These are phyloP conservation scores for Nicotiana tomentosiformis DNA, from an alignment of 257 asterid species.

Conservation along the genomic window DNA sequence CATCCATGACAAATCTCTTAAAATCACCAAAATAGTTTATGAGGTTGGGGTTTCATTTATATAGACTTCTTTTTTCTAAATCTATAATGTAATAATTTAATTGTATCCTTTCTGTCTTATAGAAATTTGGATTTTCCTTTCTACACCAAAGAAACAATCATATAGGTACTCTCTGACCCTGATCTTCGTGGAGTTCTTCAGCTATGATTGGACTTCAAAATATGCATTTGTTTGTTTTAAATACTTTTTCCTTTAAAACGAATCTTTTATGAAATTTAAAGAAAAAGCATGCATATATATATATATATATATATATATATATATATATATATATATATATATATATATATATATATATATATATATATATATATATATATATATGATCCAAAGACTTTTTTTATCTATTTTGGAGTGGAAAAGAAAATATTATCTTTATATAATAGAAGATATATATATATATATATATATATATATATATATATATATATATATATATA, in stretches of 20 bases:
- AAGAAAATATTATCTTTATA: no score
- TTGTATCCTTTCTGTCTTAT: slow-evolving; percentile 32
- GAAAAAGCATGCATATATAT: neutral
- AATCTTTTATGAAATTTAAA: neutral
- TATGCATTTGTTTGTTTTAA: neutral
- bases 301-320: neutral
- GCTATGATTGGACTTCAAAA: neutral
- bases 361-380: neutral
- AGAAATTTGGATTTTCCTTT: slow-evolving; percentile 26
- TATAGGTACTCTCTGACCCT: slow-evolving; percentile 12
- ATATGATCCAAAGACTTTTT: no score
- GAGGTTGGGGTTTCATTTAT: neutral
- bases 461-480: no score
- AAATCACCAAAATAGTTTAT: neutral
- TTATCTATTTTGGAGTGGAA: no score
- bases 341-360: neutral
- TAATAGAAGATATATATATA: no score
- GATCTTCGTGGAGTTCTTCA: neutral
- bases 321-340: no score
- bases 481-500: no score
- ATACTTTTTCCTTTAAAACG: no score
- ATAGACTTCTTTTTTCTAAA: neutral
- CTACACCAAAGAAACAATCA: slow-evolving; percentile 17
- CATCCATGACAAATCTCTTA: neutral
- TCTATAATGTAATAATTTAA: neutral